Evolutionary conservation across 2,329 filamentous ascomycete species (phyloP), one percentile per base, ranked within the genome.

Genomic region (Kalmusia sp.): DNA sequence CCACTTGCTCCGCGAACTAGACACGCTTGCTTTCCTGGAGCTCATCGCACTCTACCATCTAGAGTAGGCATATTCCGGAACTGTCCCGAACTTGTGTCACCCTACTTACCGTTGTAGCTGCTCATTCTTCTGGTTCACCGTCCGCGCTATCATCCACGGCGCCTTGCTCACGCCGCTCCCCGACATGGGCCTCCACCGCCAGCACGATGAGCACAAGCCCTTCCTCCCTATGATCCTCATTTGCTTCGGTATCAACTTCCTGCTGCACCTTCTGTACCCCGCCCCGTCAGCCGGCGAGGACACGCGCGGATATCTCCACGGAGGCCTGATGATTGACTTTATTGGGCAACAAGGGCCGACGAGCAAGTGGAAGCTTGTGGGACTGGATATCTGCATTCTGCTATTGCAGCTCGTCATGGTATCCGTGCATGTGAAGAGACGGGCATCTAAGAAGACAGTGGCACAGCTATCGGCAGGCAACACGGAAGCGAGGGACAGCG

Each of bases 321-420:
- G 86, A 5, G 84, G 86, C 2, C 59, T 87, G 44, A 79, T 86
- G 59, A 84, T 88, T 63, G 85, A 88, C 70, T 87, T 88, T 63
- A 82, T 88, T 48, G 85, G 86, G 14, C 83, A 87, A 68, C 77
- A 81, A 59, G 82, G 80, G 2, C 84, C 84, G 2, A 79, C 81
- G 3, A 80, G 82, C 48, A 82, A 81, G 63, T 67, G 80, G 41
- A 77, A 79, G 57, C 75, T 88, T 11, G 62, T 83, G 4, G 63
- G 74, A 3, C 72, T 87, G 55, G 85, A 88, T 64, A 35, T 82
- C 7, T 67, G 85, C 30, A 74, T 87, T 9, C 61, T 86, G 54
- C 55, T 77, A 4, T 67, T 88, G 57, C 84, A 88, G 72, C 58
- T 87, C 6, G 64, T 85, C 34, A 83, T 86, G 75, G 72, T 87